phyloP scores from a whole-genome alignment of 2,329 filamentous ascomycete species.

The Microdochium nivale region DNA sequence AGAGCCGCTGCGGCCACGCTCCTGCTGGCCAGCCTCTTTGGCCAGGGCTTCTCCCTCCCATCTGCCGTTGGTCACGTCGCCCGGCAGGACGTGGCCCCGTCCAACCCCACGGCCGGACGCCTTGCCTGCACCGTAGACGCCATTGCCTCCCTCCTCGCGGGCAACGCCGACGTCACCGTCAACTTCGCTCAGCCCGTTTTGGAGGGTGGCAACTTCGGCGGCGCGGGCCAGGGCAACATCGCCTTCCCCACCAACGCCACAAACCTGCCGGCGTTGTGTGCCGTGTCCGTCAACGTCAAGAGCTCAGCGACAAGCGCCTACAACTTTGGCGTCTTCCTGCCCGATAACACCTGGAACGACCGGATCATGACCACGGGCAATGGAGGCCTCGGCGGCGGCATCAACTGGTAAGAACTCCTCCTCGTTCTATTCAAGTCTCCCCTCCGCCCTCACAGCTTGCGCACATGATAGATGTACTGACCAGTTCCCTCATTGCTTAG shows the following conservation, averaged over 20 bases:
- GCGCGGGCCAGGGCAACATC: conserved; percentile 6
- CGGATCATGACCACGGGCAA: conserved; percentile 18
- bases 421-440: neutral
- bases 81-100: neutral
- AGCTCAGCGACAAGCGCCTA: conserved; percentile 17
- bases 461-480: neutral
- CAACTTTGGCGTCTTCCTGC: conserved; percentile 20
- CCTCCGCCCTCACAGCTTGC: neutral
- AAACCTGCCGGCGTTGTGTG: conserved; percentile 17
- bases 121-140: conserved; percentile 10
- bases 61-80: conserved; percentile 6
- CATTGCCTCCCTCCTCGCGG: conserved; percentile 12
- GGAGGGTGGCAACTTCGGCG: conserved; percentile 15
- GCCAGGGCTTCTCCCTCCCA: neutral
- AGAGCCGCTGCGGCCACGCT: neutral
- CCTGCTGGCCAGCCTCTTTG: neutral
- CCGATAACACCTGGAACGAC: conserved; percentile 19
- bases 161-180: conserved; percentile 10
- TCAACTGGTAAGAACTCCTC: conserved; percentile 16
- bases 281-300: conserved; percentile 19
- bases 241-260: conserved; percentile 15
- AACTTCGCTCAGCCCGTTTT: conserved; percentile 14
- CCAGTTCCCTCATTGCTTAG: conserved; percentile 2
- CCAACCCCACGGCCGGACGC: conserved; percentile 4
- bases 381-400: conserved; percentile 19